A percentile compares a stretch with the other conserved stretches of the same genome.
phyloP scores from a whole-genome alignment of 495 filamentous ascomycete genomes.

The Staphylotrichum longicolle region DNA sequence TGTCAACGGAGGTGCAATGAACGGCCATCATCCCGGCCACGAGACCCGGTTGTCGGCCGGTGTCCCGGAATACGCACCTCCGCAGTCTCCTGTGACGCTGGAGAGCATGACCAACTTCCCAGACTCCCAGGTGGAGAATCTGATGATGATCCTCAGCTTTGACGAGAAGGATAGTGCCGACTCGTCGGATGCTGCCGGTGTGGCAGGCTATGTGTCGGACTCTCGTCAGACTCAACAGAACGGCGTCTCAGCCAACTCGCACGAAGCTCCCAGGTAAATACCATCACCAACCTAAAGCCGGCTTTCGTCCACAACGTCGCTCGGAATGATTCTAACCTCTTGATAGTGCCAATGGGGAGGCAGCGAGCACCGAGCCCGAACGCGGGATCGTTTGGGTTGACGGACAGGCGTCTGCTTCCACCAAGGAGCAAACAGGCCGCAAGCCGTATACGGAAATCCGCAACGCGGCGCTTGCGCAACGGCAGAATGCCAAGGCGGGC shows the following conservation, averaged over 20 bases:
- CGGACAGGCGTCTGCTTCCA: constrained; percentile 10
- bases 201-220: constrained; percentile 24
- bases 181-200: constrained; percentile 17
- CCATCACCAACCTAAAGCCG: background rate
- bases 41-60: constrained; percentile 67
- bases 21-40: constrained; percentile 40
- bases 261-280: constrained; percentile 15
- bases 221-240: constrained; percentile 4
- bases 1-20: constrained; percentile 46
- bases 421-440: constrained; percentile 41
- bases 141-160: constrained; percentile 27
- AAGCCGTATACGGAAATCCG: constrained; percentile 57
- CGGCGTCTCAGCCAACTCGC: background rate
- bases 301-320: background rate
- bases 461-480: constrained; percentile 56
- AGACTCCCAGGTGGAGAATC: constrained; percentile 54
- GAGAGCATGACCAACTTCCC: constrained; percentile 48
- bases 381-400: constrained; percentile 23
- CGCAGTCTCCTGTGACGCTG: constrained; percentile 44
- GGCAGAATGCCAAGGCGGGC: constrained; percentile 46
- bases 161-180: constrained; percentile 21
- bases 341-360: constrained; percentile 19
- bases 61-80: constrained; percentile 74
- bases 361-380: background rate
- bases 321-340: constrained; percentile 1